Base-by-base conservation (phyloP, 768 basidiomycete genomes). In the Pleurotus salmoneostramineus region DNA sequence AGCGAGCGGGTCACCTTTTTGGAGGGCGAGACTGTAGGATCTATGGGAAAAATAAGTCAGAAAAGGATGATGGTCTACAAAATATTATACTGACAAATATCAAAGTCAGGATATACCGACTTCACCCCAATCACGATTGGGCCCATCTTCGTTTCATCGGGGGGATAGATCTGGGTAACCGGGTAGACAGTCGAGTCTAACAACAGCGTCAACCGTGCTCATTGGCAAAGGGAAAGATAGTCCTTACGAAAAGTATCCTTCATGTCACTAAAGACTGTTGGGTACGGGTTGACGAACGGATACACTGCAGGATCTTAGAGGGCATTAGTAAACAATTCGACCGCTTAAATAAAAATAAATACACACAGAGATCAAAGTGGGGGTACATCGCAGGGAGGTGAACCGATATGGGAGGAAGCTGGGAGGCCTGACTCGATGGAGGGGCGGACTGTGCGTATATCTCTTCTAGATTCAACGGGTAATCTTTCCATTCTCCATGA, bases 291-390 rank as follows among this genome's bases (percentile, higher is more conserved):
- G 60, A 70, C 71, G 59, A 59, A 65, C 7, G 77, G 75, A 64
- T 78, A 80, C 47, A 70, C 66, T 55, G 72, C 61, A 54, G 67
- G 65, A 64, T 78, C 77, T 78, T 52, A 15, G 34, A 7, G 47
- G 50, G 21, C 15, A 27, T 27, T 1, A 27, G 21, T 27, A 3
- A 3, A 27, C 21, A 27, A 27, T 27, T 27, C 21, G 3, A 27
- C 1, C 1, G 21, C 21, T 27, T 27, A 3, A 27, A 3, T 1
- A 27, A 27, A 27, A 27, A 3, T 1, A 27, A 27, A 54, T 11
- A 62, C 77, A 62, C 59, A 77, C 76, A 75, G 6, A 76, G 64
- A 57, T 69, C 57, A 42, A 74, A 57, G 36, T 56, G 37, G 21
- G 64, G 67, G 48, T 66, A 68, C 8, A 21, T 56, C 46, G 51